Conservation (phyloP, 1,139 yeast genomes). For the Candida sojae region DNA sequence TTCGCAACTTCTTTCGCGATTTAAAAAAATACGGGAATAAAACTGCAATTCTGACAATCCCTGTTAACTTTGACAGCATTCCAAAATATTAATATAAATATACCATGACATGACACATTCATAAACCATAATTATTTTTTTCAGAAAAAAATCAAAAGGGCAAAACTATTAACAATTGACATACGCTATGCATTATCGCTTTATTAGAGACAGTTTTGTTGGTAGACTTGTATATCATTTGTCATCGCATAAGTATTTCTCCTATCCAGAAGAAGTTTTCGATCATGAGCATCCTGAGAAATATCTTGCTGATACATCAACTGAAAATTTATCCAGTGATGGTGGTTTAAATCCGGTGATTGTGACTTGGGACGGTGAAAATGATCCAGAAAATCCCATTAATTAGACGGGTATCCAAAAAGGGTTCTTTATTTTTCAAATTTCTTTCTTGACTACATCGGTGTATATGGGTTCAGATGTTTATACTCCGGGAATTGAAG, state of each 20-base stretch:
- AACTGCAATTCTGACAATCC: background rate
- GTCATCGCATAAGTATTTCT: constrained; percentile 30
- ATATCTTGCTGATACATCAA: constrained; percentile 17
- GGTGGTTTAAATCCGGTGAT: constrained; percentile 10
- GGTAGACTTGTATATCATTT: constrained; percentile 36
- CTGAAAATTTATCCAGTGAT: background rate
- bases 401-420: constrained; percentile 53
- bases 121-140: background rate
- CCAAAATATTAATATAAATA: background rate
- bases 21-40: background rate
- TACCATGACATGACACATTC: background rate
- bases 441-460: constrained; percentile 49
- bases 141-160: too few species aligned
- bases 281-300: constrained; percentile 37
- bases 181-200: constrained; percentile 16
- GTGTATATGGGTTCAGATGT: constrained; percentile 66
- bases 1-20: background rate
- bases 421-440: constrained; percentile 35
- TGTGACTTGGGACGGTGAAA: constrained; percentile 47
- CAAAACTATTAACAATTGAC: background rate
- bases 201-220: constrained; percentile 34
- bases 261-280: constrained; percentile 31
- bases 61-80: background rate
- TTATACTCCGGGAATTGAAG: constrained; percentile 54
- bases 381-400: constrained; percentile 59